phyloP scores from a whole-genome alignment of 2,329 filamentous ascomycete species.

The Tympanopsis confertula region DNA sequence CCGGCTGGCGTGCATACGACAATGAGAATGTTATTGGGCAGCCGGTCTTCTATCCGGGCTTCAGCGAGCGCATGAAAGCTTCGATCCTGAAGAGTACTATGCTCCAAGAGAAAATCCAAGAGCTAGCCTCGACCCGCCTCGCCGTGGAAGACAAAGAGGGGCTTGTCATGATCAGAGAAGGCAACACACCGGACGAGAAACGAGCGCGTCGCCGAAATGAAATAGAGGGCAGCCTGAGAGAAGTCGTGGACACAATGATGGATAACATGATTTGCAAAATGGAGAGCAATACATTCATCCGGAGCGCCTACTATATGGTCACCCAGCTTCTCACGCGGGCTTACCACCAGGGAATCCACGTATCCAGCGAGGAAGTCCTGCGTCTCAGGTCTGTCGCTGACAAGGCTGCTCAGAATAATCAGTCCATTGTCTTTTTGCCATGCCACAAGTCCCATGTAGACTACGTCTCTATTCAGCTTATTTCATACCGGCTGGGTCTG shows the following conservation, averaged over 20 bases:
- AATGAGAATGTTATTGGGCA: constrained; percentile 70
- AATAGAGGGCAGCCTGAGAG: constrained; percentile 61
- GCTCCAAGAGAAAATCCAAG: constrained; percentile 60
- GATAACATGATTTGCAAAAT: constrained; percentile 99
- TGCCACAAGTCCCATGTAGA: constrained; percentile 93
- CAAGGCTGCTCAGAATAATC: constrained; percentile 72
- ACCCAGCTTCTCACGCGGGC: constrained; percentile 84
- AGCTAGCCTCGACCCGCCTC: constrained; percentile 66
- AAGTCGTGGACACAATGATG: constrained; percentile 77
- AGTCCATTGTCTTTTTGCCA: constrained; percentile 90
- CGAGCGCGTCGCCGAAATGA: constrained; percentile 43
- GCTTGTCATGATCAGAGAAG: constrained; percentile 26
- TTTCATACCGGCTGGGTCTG: constrained; percentile 86
- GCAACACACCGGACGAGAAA: constrained; percentile 33
- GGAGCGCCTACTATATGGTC: constrained; percentile 77
- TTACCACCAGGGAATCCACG: constrained; percentile 91
- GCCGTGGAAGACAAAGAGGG: constrained; percentile 69
- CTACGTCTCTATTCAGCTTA: constrained; percentile 87
- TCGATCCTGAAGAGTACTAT: constrained; percentile 66
- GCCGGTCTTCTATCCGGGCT: constrained; percentile 85
- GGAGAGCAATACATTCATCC: constrained; percentile 85
- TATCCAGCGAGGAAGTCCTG: constrained; percentile 86
- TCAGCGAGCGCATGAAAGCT: constrained; percentile 78
- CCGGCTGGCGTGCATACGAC: constrained; percentile 92
- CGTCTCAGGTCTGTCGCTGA: constrained; percentile 72